Evolutionary conservation across 345 rosid species (phyloP), one percentile per base, ranked within the genome.

Genomic region (Camelina hispida): DNA sequence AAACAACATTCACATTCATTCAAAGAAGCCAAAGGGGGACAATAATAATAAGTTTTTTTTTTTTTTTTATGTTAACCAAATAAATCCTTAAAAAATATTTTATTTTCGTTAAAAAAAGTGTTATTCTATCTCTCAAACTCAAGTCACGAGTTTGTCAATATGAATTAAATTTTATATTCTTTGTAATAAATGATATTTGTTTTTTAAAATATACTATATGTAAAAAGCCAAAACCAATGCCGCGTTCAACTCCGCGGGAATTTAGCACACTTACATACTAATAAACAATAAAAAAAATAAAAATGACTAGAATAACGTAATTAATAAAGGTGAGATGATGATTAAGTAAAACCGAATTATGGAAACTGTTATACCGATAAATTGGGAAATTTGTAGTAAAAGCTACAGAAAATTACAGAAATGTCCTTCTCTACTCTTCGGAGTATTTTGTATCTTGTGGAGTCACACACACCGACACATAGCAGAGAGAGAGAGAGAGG

Each of bases 221-320:
- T 4, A 17, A 64, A 64, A 82, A 71, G 84, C 81, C 82, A 77
- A 80, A 78, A 69, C 58, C 46, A 69, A 85, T 66, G 87, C 84
- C 90, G 92, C 88, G 87, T 88, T 80, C 73, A 55, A 38, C 69
- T 79, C 82, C 71, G 82, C 79, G 75, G 75, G 79, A 74, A 77
- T 77, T 63, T 77, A 64, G 66, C 70, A 34, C 69, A 43, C 34
- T 9, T 14, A 43, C 20, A 34, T 34, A 34, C 1, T n/a, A n/a
- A 7, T 7, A 7, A 43, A 6, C 2, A 28, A 44, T 47, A 65
- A 46, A 46, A 46, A 46, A 28, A 28, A 5, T 28, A 28, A 28
- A 28, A 6, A 10, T 65, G 30, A 7, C n/a, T 65, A 47, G 12
- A 47, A n/a, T 9, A 10, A n/a, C 15, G 47, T 4, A 53, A 0